Percentiles rank a stretch among this genome's conserved stretches.
Evolutionary conservation across 2,329 filamentous ascomycete genomes (phyloP).

Genomic region (Teratosphaeria viscida): DNA sequence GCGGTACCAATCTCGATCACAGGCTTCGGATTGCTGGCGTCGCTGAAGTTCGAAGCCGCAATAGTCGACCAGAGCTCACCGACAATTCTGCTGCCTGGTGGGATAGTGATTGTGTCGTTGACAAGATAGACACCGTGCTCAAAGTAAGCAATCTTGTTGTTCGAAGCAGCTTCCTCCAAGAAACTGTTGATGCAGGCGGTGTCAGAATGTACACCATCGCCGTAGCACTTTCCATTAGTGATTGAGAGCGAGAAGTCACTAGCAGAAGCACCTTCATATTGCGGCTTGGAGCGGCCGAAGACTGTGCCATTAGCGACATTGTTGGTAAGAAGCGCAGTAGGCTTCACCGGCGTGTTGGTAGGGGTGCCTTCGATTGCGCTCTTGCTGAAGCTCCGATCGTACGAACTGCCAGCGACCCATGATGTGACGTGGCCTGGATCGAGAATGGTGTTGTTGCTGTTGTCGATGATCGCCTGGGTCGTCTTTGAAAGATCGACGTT

Average conservation of each 20-base stretch:
- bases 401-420: slow-evolving; percentile 72
- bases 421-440: slow-evolving; percentile 56
- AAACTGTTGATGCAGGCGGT: no score
- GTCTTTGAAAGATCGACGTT: slow-evolving; percentile 75
- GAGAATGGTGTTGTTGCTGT: slow-evolving; percentile 52
- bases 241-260: slow-evolving; percentile 75
- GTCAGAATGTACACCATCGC: no score
- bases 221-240: slow-evolving; percentile 24
- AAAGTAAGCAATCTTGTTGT: slow-evolving; percentile 50
- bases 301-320: slow-evolving; percentile 48
- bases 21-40: slow-evolving; percentile 66
- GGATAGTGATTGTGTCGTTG: slow-evolving; percentile 49
- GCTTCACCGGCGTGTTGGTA: slow-evolving; percentile 7
- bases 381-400: slow-evolving; percentile 36
- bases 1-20: slow-evolving; percentile 66
- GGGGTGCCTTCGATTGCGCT: slow-evolving; percentile 1
- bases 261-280: slow-evolving; percentile 62
- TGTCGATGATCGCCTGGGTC: slow-evolving; percentile 52
- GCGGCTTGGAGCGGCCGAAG: slow-evolving; percentile 78
- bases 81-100: slow-evolving; percentile 61
- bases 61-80: slow-evolving; percentile 89
- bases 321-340: slow-evolving; percentile 48
- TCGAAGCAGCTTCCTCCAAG: no score
- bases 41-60: slow-evolving; percentile 65
- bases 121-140: slow-evolving; percentile 55